phyloP scores from a whole-genome alignment of 202 grass and related monocot species.

The Hordeum pubiflorum region DNA sequence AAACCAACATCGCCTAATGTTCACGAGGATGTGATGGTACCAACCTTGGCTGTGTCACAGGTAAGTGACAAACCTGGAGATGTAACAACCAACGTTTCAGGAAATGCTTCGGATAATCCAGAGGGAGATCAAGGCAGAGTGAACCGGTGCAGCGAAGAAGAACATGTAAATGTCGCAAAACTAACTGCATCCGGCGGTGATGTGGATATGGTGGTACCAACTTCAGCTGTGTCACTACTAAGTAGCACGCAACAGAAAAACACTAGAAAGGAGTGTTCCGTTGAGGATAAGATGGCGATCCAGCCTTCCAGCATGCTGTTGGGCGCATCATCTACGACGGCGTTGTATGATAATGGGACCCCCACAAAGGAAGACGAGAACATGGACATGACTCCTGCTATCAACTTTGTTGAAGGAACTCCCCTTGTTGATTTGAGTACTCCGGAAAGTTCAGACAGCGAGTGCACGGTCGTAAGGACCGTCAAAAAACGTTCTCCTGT shows the following conservation, averaged over 20 bases:
- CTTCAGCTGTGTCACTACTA: background rate
- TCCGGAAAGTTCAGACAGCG: conserved; percentile 8
- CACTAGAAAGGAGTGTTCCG: background rate
- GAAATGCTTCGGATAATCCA: background rate
- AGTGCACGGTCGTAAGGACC: background rate
- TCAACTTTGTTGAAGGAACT: background rate
- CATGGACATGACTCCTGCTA: background rate
- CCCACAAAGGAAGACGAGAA: background rate
- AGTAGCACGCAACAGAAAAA: background rate
- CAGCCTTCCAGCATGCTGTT: background rate
- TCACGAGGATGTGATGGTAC: background rate
- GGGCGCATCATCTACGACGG: background rate
- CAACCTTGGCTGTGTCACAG: background rate
- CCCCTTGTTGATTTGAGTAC: conserved; percentile 17
- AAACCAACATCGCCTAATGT: background rate
- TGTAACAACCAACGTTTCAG: background rate
- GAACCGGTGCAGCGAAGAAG: background rate
- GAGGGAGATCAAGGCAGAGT: background rate
- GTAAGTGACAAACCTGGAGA: background rate
- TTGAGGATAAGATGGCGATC: background rate
- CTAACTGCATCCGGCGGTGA: background rate
- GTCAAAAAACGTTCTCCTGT: background rate
- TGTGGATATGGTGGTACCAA: background rate
- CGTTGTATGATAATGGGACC: background rate
- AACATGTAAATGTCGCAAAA: background rate